These are phyloP conservation scores for Punica granatum DNA, from an alignment of 345 rosid genomes.

Conservation along the genomic window DNA sequence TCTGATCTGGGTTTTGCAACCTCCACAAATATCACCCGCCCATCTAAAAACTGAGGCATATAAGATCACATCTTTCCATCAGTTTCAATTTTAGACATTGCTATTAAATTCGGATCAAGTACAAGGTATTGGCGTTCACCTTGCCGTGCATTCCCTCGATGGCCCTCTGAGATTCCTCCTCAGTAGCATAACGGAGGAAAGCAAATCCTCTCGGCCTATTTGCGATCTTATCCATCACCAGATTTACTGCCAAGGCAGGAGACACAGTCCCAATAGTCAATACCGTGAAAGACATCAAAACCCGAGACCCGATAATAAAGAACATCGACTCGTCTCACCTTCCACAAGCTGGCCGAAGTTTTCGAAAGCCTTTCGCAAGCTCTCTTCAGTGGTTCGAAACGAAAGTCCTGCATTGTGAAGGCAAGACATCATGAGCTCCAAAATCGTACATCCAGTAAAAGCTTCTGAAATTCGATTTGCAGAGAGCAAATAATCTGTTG, in stretches of 20 bases:
- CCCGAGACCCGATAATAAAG: neutral
- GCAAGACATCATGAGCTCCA: neutral
- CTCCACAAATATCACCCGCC: conserved; percentile 81
- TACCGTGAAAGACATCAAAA: neutral
- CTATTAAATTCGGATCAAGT: neutral
- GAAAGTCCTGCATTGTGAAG: conserved; percentile 50
- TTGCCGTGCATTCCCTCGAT: conserved; percentile 84
- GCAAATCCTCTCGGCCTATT: conserved; percentile 80
- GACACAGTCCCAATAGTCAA: rapidly evolving
- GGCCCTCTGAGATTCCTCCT: conserved; percentile 66
- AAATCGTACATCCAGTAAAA: neutral
- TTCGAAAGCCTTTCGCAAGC: conserved; percentile 58
- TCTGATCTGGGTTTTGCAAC: conserved; percentile 58
- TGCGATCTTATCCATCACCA: conserved; percentile 77
- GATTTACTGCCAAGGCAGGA: conserved; percentile 35
- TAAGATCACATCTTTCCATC: neutral
- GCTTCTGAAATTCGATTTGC: too few relatives aligned
- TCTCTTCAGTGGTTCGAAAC: conserved; percentile 68
- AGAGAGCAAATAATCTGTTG: too few relatives aligned
- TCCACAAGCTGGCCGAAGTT: conserved; percentile 56
- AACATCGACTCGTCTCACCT: conserved; percentile 26
- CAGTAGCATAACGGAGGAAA: conserved; percentile 56
- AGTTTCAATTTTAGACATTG: too few relatives aligned
- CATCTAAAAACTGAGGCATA: conserved; percentile 60
- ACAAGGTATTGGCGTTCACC: conserved; percentile 27